phyloP scores from a whole-genome alignment of 805 yeast genomes.

The Isabelozyma gotoi region DNA sequence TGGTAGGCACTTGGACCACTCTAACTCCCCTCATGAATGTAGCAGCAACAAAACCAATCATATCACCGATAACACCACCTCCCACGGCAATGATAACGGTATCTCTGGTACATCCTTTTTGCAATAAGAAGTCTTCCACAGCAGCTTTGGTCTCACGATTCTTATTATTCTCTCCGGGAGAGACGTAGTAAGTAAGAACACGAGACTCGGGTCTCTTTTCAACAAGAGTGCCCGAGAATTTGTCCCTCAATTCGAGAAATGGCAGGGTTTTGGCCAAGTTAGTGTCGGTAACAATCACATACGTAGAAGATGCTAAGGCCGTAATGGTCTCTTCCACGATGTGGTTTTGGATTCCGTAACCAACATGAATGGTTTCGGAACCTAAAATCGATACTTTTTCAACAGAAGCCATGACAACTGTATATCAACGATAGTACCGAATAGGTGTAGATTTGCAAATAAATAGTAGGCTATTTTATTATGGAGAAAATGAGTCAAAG shows the following conservation, averaged over 20 bases:
- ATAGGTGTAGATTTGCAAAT: no score
- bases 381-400: conserved; percentile 77
- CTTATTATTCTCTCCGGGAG: conserved; percentile 94
- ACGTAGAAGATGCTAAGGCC: conserved; percentile 78
- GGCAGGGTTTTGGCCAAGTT: conserved; percentile 71
- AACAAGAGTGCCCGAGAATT: conserved; percentile 39
- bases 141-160: conserved; percentile 85
- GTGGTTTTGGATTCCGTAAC: conserved; percentile 74
- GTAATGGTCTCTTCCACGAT: conserved; percentile 66
- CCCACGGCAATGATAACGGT: conserved; percentile 93
- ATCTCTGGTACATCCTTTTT: conserved; percentile 90
- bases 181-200: conserved; percentile 67
- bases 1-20: conserved; percentile 91
- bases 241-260: conserved; percentile 44
- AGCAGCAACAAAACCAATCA: conserved; percentile 99
- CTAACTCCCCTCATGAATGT: conserved; percentile 98
- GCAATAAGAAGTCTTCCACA: conserved; percentile 84
- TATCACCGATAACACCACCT: conserved; percentile 98
- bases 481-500: background rate
- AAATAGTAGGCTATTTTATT: no score
- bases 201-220: conserved; percentile 54
- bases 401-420: no score
- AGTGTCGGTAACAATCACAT: conserved; percentile 85
- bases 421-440: no score
- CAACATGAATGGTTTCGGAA: conserved; percentile 82